A percentile compares a stretch with the other conserved stretches of the same genome.
Conservation (phyloP, 768 basidiomycete genomes). For the Suillus clintonianus region DNA sequence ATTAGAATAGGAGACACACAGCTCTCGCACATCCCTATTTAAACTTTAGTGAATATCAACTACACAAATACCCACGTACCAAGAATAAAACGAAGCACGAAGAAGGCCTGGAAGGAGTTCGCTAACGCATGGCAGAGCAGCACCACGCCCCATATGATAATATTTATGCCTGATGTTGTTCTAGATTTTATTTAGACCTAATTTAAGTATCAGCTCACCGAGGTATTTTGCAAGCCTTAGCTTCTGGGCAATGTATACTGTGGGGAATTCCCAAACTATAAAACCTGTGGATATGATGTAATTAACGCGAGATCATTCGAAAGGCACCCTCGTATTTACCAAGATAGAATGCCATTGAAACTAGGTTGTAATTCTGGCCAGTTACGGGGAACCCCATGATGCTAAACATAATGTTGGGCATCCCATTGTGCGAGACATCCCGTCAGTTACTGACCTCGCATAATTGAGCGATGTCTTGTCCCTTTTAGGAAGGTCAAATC, state of each 20-base stretch:
- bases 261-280: slow-evolving; percentile 42
- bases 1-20: slow-evolving; percentile 43
- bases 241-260: slow-evolving; percentile 41
- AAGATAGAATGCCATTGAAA: slow-evolving; percentile 61
- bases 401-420: slow-evolving; percentile 11
- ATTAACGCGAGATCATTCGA: neutral
- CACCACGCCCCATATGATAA: slow-evolving; percentile 41
- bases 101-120: slow-evolving; percentile 37
- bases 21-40: slow-evolving; percentile 39
- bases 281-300: slow-evolving; percentile 20
- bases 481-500: slow-evolving; percentile 14
- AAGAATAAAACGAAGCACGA: slow-evolving; percentile 40
- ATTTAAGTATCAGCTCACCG: slow-evolving; percentile 19
- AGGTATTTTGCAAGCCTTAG: slow-evolving; percentile 40
- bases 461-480: slow-evolving; percentile 46
- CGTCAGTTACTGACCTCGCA: slow-evolving; percentile 30
- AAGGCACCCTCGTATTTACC: slow-evolving; percentile 32
- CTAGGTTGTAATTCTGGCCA: slow-evolving; percentile 56
- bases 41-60: neutral
- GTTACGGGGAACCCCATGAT: slow-evolving; percentile 32
- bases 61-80: slow-evolving; percentile 18
- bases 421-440: neutral
- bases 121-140: slow-evolving; percentile 37
- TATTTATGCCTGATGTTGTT: slow-evolving; percentile 31
- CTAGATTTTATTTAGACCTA: neutral